Conservation (phyloP, 1,139 yeast genomes). For the Candida tropicalis region DNA sequence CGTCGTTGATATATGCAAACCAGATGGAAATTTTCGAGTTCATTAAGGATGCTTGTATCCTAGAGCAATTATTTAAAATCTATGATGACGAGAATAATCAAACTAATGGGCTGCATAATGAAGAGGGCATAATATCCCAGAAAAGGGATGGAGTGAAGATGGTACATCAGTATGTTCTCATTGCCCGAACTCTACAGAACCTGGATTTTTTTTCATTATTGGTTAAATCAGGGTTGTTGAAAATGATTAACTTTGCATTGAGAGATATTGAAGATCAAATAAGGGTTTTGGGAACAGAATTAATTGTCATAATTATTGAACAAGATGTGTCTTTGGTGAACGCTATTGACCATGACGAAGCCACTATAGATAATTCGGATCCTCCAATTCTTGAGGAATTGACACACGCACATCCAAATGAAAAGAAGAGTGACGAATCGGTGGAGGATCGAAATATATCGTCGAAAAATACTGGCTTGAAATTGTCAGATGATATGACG, state of each 20-base stretch:
- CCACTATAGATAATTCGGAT: slow-evolving; percentile 36
- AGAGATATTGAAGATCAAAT: slow-evolving; percentile 51
- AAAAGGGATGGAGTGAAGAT: slow-evolving; percentile 75
- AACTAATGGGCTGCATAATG: slow-evolving; percentile 19
- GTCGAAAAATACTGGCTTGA: slow-evolving; percentile 28
- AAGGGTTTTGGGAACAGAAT: slow-evolving; percentile 77
- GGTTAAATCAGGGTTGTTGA: slow-evolving; percentile 69
- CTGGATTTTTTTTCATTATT: slow-evolving; percentile 65
- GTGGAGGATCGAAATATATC: slow-evolving; percentile 22
- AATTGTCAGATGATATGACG: slow-evolving; percentile 60
- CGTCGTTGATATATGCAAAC: slow-evolving; percentile 66
- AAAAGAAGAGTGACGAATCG: not conserved
- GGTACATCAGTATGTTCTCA: slow-evolving; percentile 76
- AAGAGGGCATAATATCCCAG: not conserved
- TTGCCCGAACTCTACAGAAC: slow-evolving; percentile 74
- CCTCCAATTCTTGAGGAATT: slow-evolving; percentile 24
- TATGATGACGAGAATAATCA: slow-evolving; percentile 32
- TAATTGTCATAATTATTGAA: slow-evolving; percentile 79
- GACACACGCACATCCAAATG: slow-evolving; percentile 2
- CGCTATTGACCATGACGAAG: slow-evolving; percentile 36
- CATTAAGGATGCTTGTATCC: slow-evolving; percentile 56
- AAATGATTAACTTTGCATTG: slow-evolving; percentile 73
- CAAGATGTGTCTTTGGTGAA: slow-evolving; percentile 75
- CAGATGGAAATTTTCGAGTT: slow-evolving; percentile 72
- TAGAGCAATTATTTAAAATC: slow-evolving; percentile 57